phyloP scores from a whole-genome alignment of 2,329 filamentous ascomycete genomes.

The Aureobasidium sp. region DNA sequence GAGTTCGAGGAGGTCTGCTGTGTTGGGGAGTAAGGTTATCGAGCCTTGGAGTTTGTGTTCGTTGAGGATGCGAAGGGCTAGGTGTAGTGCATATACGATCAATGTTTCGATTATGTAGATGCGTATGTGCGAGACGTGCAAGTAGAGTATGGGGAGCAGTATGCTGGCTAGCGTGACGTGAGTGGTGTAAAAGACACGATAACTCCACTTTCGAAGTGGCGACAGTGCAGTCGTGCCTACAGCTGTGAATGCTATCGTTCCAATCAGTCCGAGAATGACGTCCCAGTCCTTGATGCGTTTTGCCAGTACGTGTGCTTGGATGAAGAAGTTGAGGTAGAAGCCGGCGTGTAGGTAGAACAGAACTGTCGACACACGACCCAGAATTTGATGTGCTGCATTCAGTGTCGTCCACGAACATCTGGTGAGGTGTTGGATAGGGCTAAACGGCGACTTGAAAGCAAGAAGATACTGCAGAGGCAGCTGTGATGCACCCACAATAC shows the following conservation, averaged over 20 bases:
- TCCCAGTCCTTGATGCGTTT: slow-evolving; percentile 51
- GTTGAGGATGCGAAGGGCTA: slow-evolving; percentile 31
- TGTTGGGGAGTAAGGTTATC: slow-evolving; percentile 35
- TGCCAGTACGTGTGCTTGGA: slow-evolving; percentile 42
- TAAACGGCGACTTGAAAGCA: slow-evolving; percentile 44
- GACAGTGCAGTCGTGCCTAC: slow-evolving; percentile 45
- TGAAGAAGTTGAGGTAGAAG: slow-evolving; percentile 54
- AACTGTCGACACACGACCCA: slow-evolving; percentile 48
- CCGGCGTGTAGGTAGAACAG: slow-evolving; percentile 47
- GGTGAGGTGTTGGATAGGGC: slow-evolving; percentile 46
- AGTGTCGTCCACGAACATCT: slow-evolving; percentile 48
- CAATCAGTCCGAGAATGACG: slow-evolving; percentile 50
- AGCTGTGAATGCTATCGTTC: slow-evolving; percentile 38
- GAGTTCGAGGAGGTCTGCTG: slow-evolving; percentile 37
- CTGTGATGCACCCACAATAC: slow-evolving; percentile 53
- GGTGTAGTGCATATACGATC: slow-evolving; percentile 40
- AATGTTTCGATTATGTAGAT: slow-evolving; percentile 47
- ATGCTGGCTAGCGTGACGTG: slow-evolving; percentile 48
- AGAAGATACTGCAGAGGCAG: slow-evolving; percentile 54
- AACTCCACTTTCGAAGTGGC: slow-evolving; percentile 40
- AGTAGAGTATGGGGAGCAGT: slow-evolving; percentile 45
- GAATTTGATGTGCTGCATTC: slow-evolving; percentile 51
- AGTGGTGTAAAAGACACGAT: slow-evolving; percentile 49
- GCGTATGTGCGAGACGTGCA: slow-evolving; percentile 50
- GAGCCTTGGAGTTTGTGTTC: slow-evolving; percentile 32